Percentiles rank a stretch among this genome's conserved stretches.
phyloP scores from a whole-genome alignment of 2,329 filamentous ascomycete genomes.

The Dendryphion nanum region DNA sequence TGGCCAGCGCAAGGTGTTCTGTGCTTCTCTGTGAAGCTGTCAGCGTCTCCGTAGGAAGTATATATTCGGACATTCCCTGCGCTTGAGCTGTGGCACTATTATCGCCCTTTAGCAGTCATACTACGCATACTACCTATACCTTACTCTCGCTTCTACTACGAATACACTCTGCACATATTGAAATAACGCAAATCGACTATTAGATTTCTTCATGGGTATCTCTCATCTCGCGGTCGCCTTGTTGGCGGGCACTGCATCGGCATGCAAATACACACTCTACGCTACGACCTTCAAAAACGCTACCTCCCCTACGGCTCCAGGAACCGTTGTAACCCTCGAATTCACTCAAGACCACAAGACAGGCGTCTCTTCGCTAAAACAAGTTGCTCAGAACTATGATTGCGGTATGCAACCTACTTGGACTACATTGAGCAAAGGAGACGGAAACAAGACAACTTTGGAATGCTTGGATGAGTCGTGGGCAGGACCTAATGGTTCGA shows the following conservation, averaged over 20 bases:
- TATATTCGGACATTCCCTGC: no score
- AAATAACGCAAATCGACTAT: no score
- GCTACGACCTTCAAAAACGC: conserved; percentile 42
- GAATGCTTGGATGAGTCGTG: conserved; percentile 61
- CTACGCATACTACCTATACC: no score
- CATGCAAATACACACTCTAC: conserved; percentile 41
- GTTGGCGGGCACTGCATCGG: conserved; percentile 15
- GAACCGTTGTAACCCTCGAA: conserved; percentile 42
- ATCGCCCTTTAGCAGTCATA: no score
- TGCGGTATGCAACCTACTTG: conserved; percentile 60
- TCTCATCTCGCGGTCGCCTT: conserved; percentile 13
- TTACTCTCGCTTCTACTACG: no score
- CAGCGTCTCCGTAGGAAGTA: no score
- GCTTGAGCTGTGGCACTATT: no score
- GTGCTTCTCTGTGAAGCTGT: no score
- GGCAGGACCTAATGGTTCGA: conserved; percentile 48
- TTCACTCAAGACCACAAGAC: conserved; percentile 22
- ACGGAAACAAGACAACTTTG: conserved; percentile 49
- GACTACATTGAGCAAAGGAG: conserved; percentile 61
- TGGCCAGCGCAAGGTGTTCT: no score
- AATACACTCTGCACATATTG: no score
- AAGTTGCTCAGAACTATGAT: conserved; percentile 44
- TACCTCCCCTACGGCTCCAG: no score
- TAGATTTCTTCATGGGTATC: conserved; percentile 14
- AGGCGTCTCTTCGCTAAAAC: conserved; percentile 39